Evolutionary conservation across 1,284 basidiomycete genomes (phyloP).

Genomic region (Psilocybe mexicana): DNA sequence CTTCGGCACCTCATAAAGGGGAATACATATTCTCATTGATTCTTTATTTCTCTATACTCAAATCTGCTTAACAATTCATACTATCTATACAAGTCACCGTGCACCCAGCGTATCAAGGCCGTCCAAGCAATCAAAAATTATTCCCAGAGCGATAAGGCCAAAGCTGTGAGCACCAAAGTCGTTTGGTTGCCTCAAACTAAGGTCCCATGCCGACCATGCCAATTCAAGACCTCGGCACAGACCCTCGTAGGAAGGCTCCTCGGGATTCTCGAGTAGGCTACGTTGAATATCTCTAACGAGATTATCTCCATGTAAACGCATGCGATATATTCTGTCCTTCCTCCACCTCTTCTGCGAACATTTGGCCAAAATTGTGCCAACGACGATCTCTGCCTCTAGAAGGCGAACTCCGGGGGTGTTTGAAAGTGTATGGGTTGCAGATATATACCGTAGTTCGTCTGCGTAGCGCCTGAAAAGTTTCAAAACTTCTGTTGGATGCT

Average conservation of each 20-base stretch:
- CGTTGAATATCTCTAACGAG: conserved; percentile 54
- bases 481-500: conserved; percentile 33
- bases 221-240: conserved; percentile 45
- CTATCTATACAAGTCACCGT: not conserved
- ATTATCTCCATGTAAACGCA: conserved; percentile 58
- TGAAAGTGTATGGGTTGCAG: conserved; percentile 67
- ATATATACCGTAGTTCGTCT: conserved; percentile 69
- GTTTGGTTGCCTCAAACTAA: conserved; percentile 43
- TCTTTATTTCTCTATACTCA: no score
- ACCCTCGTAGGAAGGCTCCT: conserved; percentile 26
- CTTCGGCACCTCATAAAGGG: no score
- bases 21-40: no score
- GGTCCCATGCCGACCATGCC: conserved; percentile 68
- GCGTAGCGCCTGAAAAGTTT: conserved; percentile 52
- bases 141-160: conserved; percentile 59
- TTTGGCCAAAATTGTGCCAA: conserved; percentile 71
- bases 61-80: not conserved
- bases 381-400: conserved; percentile 70
- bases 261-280: conserved; percentile 40
- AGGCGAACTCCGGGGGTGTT: conserved; percentile 55
- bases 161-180: conserved; percentile 68
- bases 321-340: conserved; percentile 58
- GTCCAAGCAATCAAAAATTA: conserved; percentile 61
- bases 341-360: conserved; percentile 61
- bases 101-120: conserved; percentile 28